A percentile compares a stretch with the other conserved stretches of the same genome.
Evolutionary conservation across 768 basidiomycete species (phyloP).

Genomic region (Tubosaeta sp.): DNA sequence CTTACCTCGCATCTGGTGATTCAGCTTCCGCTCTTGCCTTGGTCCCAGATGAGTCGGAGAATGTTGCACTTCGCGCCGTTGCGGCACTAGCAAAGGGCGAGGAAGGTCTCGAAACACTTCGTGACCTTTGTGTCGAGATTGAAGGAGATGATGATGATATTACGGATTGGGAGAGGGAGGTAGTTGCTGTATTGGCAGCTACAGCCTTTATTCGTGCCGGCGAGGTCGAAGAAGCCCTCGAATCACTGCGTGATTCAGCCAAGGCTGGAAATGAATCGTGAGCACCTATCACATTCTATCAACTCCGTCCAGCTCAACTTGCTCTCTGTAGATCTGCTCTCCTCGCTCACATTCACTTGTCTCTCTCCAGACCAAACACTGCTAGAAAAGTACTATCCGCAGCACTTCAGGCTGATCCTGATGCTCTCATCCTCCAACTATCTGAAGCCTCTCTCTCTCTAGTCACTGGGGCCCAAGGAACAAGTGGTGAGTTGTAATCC

Average conservation of each 20-base stretch:
- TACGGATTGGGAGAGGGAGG: constrained; percentile 62
- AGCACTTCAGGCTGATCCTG: constrained; percentile 83
- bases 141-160: constrained; percentile 71
- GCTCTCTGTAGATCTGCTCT: constrained; percentile 60
- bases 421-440: constrained; percentile 83
- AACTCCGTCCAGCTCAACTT: not conserved
- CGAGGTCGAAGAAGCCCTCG: constrained; percentile 89
- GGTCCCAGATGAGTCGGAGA: constrained; percentile 54
- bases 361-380: constrained; percentile 83
- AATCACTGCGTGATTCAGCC: constrained; percentile 71
- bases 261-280: constrained; percentile 86
- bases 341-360: constrained; percentile 82
- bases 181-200: constrained; percentile 78
- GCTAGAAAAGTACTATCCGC: constrained; percentile 83
- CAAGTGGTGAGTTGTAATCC: constrained; percentile 37
- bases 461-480: constrained; percentile 68
- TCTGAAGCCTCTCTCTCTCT: constrained; percentile 83
- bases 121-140: constrained; percentile 83
- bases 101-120: constrained; percentile 71
- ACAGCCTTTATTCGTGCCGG: constrained; percentile 81
- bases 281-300: constrained; percentile 22
- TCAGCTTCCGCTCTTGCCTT: constrained; percentile 53
- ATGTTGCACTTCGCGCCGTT: constrained; percentile 66
- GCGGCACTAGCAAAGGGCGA: constrained; percentile 62
- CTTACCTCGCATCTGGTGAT: constrained; percentile 67